Evolutionary conservation across 129 eudicot species (phyloP).

Genomic region (Daucus carota): DH1_v3.0 NC_030385.2:15736001-15736500

Average conservation of each 20-base stretch:
- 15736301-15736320: background rate
- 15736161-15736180: background rate
- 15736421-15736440: background rate
- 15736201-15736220: conserved; percentile 90
- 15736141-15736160: background rate
- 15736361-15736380: background rate
- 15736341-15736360: background rate
- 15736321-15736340: background rate
- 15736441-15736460: background rate
- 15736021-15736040: background rate
- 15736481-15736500: background rate
- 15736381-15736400: background rate
- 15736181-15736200: conserved; percentile 45
- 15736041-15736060: background rate
- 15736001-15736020: background rate
- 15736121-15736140: background rate
- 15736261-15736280: conserved; percentile 97
- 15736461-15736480: background rate
- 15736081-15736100: background rate
- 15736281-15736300: conserved; percentile 57
- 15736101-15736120: background rate
- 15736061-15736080: background rate
- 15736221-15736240: conserved; percentile 74
- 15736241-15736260: conserved; percentile 69
- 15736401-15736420: background rate